Percentiles rank a stretch among this genome's conserved stretches.
Evolutionary conservation across 148 eudicot species (phyloP).

Genomic region (Salicornia ramosissima): DNA sequence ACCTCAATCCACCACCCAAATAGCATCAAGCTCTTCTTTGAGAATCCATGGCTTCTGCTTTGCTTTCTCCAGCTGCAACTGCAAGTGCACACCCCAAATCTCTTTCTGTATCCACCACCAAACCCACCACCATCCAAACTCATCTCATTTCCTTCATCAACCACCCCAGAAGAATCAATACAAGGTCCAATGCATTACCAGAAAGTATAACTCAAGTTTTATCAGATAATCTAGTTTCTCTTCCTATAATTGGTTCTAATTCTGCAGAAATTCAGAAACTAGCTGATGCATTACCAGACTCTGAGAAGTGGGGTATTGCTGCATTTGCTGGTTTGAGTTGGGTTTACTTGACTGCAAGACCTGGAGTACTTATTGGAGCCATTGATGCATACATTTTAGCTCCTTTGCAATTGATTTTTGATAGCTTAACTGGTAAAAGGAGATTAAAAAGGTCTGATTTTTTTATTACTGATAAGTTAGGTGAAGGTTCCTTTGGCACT

Average conservation of each 20-base stretch:
- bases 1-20: constrained; percentile 1
- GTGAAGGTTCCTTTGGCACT: constrained; percentile 92
- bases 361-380: constrained; percentile 81
- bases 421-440: constrained; percentile 62
- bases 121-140: constrained; percentile 29
- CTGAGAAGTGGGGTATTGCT: constrained; percentile 60
- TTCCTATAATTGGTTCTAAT: constrained; percentile 41
- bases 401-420: constrained; percentile 67
- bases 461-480: constrained; percentile 54
- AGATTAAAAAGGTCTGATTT: constrained; percentile 64
- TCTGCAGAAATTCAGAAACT: constrained; percentile 42
- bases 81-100: constrained; percentile 41
- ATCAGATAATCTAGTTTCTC: constrained; percentile 30
- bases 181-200: constrained; percentile 48
- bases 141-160: constrained; percentile 25
- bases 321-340: constrained; percentile 58
- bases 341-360: constrained; percentile 88
- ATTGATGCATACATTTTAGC: constrained; percentile 83
- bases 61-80: constrained; percentile 50
- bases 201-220: constrained; percentile 38
- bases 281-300: constrained; percentile 48
- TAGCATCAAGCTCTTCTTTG: constrained; percentile 13
- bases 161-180: constrained; percentile 29
- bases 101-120: constrained; percentile 28
- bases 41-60: constrained; percentile 54